Evolutionary conservation across 2,329 filamentous ascomycete species (phyloP).

Genomic region (Cladophialophora yegresii): DNA sequence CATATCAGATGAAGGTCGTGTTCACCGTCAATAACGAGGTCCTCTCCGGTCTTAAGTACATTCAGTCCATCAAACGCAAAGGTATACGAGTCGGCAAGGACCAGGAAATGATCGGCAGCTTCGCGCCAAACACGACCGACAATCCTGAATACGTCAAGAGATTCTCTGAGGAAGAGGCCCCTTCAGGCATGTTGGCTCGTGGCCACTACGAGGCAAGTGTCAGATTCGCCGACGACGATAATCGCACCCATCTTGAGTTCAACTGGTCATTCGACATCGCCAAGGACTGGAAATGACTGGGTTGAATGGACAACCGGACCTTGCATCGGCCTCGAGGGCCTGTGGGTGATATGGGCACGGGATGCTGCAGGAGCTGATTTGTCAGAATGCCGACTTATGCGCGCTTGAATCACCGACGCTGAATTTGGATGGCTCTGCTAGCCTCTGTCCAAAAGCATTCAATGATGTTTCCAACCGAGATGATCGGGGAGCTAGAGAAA

Average conservation of each 20-base stretch:
- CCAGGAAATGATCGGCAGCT: constrained; percentile 98
- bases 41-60: constrained; percentile 89
- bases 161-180: constrained; percentile 80
- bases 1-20: constrained; percentile 89
- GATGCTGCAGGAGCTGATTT: not conserved
- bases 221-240: constrained; percentile 93
- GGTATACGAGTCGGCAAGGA: constrained; percentile 86
- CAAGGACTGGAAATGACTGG: constrained; percentile 78
- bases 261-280: constrained; percentile 96
- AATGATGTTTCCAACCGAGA: constrained; percentile 9
- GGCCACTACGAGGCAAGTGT: constrained; percentile 88
- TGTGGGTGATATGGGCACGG: not conserved
- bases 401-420: not conserved
- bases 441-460: not conserved
- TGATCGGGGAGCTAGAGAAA: constrained; percentile 53
- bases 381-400: not conserved
- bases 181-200: constrained; percentile 83
- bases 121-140: constrained; percentile 87
- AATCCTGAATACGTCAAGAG: constrained; percentile 84
- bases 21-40: constrained; percentile 98
- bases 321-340: not conserved
- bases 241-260: constrained; percentile 85
- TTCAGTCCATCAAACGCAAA: constrained; percentile 90
- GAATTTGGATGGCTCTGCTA: constrained; percentile 2
- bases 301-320: not conserved